Base-by-base conservation (phyloP, 441 rosid species). In the Gossypium davidsonii region DNA sequence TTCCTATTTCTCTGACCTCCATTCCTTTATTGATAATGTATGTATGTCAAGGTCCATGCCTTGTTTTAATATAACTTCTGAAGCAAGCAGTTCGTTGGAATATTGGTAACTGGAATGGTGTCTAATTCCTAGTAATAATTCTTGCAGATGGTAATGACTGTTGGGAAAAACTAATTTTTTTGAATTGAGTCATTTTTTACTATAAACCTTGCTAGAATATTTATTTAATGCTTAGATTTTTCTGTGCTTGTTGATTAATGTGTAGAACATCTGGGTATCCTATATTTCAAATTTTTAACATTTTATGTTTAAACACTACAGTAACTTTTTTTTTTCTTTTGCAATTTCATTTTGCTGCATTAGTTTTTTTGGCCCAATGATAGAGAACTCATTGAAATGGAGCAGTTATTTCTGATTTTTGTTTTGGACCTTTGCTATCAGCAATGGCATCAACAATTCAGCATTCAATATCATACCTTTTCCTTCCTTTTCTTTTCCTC, bases 281-380 rank as follows among this genome's bases (percentile, higher is more conserved):
- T 51, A 15, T 7, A 7, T 34, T n/a, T 31, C 34, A 31, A 31
- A 31, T 31, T 4, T 31, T 60, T 21, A 28, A 15, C 56, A 37
- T 60, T 31, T 60, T 60, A 28, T 28, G 49, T 51, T 31, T 51
- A 17, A 51, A 51, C 6, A 15, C 3, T 51, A 51, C 21, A 31
- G 4, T 48, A 4, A 21, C 23, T 21, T 21, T 21, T 60, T 57
- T 15, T 17, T 2, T 3, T 49, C 1, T 49, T 49, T 12, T 49
- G 17, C 49, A 44, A 44, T 8, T 56, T 56, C 28, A 56, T 56
- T 57, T 57, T 25, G 31, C 61, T 9, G 60, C 14, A 20, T 56
- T 39, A 28, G 31, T 42, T 10, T 44, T 4, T 56, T 51, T 46
- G 60, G 81, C 79, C 79, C 84, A 14, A 69, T 84, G 85, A 81